A percentile compares a stretch with the other conserved stretches of the same genome.
Evolutionary conservation across 345 rosid species (phyloP).

Genomic region (Eucalyptus sp.): DNA sequence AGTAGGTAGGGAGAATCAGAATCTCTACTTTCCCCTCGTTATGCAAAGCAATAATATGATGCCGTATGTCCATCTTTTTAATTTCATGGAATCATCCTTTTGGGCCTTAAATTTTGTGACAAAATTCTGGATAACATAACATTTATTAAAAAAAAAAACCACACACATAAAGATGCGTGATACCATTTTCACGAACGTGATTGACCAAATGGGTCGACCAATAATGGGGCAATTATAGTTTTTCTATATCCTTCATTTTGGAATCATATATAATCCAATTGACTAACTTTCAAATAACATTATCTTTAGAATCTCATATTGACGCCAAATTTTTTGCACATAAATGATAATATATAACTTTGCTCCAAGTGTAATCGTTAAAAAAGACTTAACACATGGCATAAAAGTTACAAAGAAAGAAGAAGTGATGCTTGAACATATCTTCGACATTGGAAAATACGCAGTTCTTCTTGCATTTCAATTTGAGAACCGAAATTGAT

Average conservation of each 20-base stretch:
- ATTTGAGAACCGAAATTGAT: not conserved
- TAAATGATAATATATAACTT: not conserved
- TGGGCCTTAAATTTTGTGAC: not conserved
- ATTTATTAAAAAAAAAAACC: no score
- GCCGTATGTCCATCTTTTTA: not conserved
- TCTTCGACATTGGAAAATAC: not conserved
- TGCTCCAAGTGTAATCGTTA: no score
- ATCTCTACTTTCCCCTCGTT: not conserved
- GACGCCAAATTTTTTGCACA: not conserved
- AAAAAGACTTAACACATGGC: not conserved
- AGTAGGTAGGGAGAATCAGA: not conserved
- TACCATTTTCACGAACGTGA: not conserved
- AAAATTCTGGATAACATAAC: not conserved
- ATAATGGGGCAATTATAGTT: not conserved
- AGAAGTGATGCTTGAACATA: not conserved
- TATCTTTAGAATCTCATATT: not conserved
- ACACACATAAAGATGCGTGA: not conserved
- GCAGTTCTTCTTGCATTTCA: not conserved
- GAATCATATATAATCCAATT: not conserved
- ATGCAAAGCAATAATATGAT: not conserved
- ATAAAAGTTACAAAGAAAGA: not conserved
- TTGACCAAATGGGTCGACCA: not conserved
- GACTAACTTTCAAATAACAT: not conserved
- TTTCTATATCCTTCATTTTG: not conserved
- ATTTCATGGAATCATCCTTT: not conserved